Conservation (phyloP, 202 grass and related monocot species). For the Cymbopogon flexuosus region DNA sequence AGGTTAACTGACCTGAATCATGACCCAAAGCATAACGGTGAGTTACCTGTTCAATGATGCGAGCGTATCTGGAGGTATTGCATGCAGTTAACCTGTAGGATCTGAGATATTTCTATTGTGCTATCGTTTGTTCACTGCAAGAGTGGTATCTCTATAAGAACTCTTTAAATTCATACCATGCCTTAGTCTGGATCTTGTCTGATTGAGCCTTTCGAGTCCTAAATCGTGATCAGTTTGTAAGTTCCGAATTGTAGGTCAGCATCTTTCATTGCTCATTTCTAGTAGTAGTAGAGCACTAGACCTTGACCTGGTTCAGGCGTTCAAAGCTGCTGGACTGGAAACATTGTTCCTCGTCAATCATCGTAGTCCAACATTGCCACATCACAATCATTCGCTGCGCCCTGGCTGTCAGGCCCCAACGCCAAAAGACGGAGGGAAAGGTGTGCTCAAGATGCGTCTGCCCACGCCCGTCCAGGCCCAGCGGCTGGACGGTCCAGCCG, state of each 20-base stretch:
- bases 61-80: background rate
- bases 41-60: background rate
- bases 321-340: background rate
- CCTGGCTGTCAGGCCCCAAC: background rate
- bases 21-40: background rate
- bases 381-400: background rate
- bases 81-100: background rate
- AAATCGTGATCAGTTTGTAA: background rate
- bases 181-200: background rate
- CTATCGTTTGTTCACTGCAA: background rate
- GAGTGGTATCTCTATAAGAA: background rate
- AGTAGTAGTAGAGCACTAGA: too few species aligned
- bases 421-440: background rate
- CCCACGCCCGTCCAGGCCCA: too few species aligned
- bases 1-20: slow-evolving; percentile 7
- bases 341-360: background rate
- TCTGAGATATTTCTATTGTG: background rate
- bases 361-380: background rate
- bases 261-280: background rate
- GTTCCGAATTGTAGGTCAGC: too few species aligned
- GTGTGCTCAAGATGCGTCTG: too few species aligned
- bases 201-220: too few species aligned
- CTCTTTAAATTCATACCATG: background rate
- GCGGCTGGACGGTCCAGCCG: too few species aligned
- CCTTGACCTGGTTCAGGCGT: background rate